Conservation (phyloP, 2,329 filamentous ascomycete species). For the Herpotrichia juniperi region DNA sequence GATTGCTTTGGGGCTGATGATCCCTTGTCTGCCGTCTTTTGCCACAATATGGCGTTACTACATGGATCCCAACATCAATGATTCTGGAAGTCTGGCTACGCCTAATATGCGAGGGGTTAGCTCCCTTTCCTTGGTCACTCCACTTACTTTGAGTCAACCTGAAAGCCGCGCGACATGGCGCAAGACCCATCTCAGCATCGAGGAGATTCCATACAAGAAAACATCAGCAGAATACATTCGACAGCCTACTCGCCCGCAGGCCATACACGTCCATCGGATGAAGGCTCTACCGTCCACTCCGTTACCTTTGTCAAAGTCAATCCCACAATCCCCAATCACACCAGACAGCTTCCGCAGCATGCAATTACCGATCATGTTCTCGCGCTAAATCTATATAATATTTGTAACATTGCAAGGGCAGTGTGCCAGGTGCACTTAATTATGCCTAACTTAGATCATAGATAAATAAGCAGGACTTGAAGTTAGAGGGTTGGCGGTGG, state of each 20-base stretch:
- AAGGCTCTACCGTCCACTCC: slow-evolving; percentile 26
- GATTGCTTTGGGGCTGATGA: slow-evolving; percentile 20
- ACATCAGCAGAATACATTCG: slow-evolving; percentile 11
- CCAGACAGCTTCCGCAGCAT: slow-evolving; percentile 24
- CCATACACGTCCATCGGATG: slow-evolving; percentile 19
- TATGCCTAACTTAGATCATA: too few relatives aligned
- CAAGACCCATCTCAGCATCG: slow-evolving; percentile 25
- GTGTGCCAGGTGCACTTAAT: not conserved
- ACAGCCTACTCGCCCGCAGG: slow-evolving; percentile 2
- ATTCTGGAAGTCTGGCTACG: slow-evolving; percentile 20
- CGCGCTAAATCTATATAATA: not conserved
- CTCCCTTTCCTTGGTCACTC: slow-evolving; percentile 6
- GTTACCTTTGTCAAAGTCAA: slow-evolving; percentile 7
- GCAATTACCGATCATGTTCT: slow-evolving; percentile 23
- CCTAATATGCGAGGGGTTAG: slow-evolving; percentile 17
- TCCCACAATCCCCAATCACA: slow-evolving; percentile 14
- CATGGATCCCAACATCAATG: slow-evolving; percentile 21
- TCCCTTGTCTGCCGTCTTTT: slow-evolving; percentile 25
- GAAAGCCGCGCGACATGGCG: slow-evolving; percentile 20
- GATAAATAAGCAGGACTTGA: not conserved
- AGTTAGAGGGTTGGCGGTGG: not conserved
- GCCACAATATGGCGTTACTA: slow-evolving; percentile 19
- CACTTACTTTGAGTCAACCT: not conserved
- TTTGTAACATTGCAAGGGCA: not conserved
- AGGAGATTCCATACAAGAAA: slow-evolving; percentile 24